These are phyloP conservation scores for Friedmanniomyces endolithicus DNA, from an alignment of 495 filamentous ascomycete genomes.

Conservation along the genomic window DNA sequence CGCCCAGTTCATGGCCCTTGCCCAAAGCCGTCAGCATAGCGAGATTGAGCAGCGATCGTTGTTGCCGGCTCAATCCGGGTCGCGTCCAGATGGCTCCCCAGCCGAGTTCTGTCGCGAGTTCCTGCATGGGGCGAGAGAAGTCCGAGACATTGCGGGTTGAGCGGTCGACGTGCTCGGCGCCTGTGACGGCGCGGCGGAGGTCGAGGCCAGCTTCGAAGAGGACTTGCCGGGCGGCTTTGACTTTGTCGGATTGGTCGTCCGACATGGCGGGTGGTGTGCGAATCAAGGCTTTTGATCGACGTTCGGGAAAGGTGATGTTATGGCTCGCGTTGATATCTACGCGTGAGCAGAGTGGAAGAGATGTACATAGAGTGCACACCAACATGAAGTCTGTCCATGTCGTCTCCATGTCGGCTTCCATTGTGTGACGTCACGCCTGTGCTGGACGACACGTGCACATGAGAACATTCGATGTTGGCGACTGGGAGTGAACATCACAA, in stretches of 20 bases:
- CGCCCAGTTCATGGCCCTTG: slow-evolving; percentile 36
- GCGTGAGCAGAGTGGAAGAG: no score
- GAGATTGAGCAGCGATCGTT: slow-evolving; percentile 40
- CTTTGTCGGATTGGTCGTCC: not conserved
- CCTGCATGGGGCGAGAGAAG: slow-evolving; percentile 40
- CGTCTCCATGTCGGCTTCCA: no score
- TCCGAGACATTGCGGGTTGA: slow-evolving; percentile 32
- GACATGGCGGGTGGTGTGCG: not conserved
- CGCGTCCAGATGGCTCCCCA: slow-evolving; percentile 45
- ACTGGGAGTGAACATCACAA: no score
- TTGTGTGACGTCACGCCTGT: no score
- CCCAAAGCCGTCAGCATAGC: slow-evolving; percentile 44
- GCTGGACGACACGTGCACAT: no score
- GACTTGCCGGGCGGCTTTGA: slow-evolving; percentile 29
- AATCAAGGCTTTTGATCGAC: not conserved
- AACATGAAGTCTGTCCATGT: no score
- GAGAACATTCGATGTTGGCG: no score
- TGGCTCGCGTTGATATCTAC: no score
- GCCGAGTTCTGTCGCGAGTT: slow-evolving; percentile 40
- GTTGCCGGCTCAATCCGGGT: slow-evolving; percentile 40
- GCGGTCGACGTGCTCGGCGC: slow-evolving; percentile 37
- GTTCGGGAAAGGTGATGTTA: no score
- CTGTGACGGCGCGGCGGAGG: slow-evolving; percentile 36
- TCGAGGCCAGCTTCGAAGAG: slow-evolving; percentile 41
- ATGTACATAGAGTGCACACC: no score